Evolutionary conservation across 108 stramenopile species (phyloP), one percentile per base, ranked within the genome.

Genomic region (Cylindrotheca closterium): DNA sequence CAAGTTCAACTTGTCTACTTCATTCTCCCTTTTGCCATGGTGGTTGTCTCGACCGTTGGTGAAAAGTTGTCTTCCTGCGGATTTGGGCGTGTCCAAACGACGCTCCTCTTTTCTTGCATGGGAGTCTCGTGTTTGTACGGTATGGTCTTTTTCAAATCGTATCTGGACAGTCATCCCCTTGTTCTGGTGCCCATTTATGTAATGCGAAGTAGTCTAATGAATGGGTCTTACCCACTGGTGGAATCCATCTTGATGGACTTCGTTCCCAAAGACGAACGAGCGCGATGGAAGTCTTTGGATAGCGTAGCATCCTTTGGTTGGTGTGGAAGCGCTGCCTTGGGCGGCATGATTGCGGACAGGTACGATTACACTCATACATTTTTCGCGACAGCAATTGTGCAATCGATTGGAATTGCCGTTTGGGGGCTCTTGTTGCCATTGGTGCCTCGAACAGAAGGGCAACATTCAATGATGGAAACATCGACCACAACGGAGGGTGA

Each of bases 301-400:
- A 59, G 70, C 30, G 60, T 82, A n/a, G 58, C 84, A 0, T 31
- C 56, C 45, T 85, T 93, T 71, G 86, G 86, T 1, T 92, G 91
- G 91, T 78, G 79, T 58, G 92, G 92, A 8, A 82, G 80, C 46
- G 92, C 92, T 15, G 75, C 82, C 17, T 47, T 86, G 21, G 92
- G 91, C 25, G 92, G 92, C 0, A 58, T 68, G 63, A 32, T 85
- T 21, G 67, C 80, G 15, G 92, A 93, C 52, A 58, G 56, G n/a
- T 66, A 73, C 46, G 82, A 83, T 61, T 89, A 87, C 60, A 72
- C 74, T 8, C 70, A 68, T 54, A 87, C 82, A 33, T 91, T 91
- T 62, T 47, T 79, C 25, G 70, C 86, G 30, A 91, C 89, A 2
- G 85, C 85, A 5, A 46, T 71, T 25, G 22, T 91, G n/a, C 89